Base-by-base conservation (phyloP, 768 basidiomycete genomes). In the Hypsizygus marmoreus region DNA sequence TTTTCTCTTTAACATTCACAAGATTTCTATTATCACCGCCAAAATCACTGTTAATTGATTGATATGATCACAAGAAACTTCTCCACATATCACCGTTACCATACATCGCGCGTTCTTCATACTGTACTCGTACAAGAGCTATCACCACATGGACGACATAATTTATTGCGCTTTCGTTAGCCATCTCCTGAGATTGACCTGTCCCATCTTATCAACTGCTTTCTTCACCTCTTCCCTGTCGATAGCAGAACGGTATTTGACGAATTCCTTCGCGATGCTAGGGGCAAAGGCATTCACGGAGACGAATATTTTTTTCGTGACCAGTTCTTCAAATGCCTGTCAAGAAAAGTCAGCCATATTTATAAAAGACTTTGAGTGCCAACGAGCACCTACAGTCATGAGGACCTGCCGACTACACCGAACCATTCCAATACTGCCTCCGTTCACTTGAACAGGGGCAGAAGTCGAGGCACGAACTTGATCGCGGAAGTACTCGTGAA, bases 171-270 rank as follows among this genome's bases (percentile, higher is more conserved):
- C 76, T 51, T 82, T 88, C 39, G 66, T 79, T 43, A 91, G 69
- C 91, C 91, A 92, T 60, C 87, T 88, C 60, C 79, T 88, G 43
- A 93, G 65, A 53, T 76, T 86, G 9, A 81, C 79, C 55, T 89
- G 85, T 2, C 84, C 83, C 34, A 73, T 72, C 55, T 67, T 77
- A 35, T 86, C 83, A 19, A 91, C 74, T 4, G 82, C 80, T 50
- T 69, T 77, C 68, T 79, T 86, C 28, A 95, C 73, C 16, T 85
- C 83, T 11, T 76, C 75, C 45, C 83, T 74, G 22, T 80, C 79
- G 2, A 88, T 71, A 2, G 73, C 65, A 54, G 82, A 90, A 17
- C 86, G 77, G 61, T 92, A 86, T 51, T 84, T 86, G 30, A 82
- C 68, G 57, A 93, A 97, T 53, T 86, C 86, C 45, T 79, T 82